Evolutionary conservation across 2,329 filamentous ascomycete genomes (phyloP), one percentile per base, ranked within the genome.

Genomic region (Sporothrix protearum): DNA sequence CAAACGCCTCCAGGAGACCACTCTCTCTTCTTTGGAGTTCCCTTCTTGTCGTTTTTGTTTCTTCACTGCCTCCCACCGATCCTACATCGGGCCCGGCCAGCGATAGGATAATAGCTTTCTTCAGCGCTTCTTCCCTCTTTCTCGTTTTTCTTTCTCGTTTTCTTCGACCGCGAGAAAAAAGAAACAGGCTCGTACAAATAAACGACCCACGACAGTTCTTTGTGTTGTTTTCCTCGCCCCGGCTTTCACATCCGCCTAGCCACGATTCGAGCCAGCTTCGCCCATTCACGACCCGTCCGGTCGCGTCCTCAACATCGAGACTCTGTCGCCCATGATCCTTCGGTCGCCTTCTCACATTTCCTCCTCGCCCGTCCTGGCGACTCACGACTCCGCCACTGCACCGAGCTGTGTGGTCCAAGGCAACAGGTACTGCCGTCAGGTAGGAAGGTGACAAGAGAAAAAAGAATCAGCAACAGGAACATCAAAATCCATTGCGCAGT

Each of bases 351-450:
- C 47, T 57, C 49, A 22, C 36, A 45, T 33, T 14, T 57, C 49
- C 25, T 30, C 42, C 22, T 22, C 57, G 59, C 59, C 51, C 69
- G 19, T 28, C 33, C 42, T 36, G 69, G 57, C 57, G 53, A 51
- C 53, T 47, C 53, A 63, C 55, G 16, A 14, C n/a, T n/a, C 57
- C 19, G 30, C 57, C 28, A 25, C 39, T 64, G 57, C 69, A 53
- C 16, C 45, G 69, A 45, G 69, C 69, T 64, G 57, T 53, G 69
- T 30, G 57, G 57, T 64, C 42, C n/a, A 61, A 22, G 47, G 59
- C 47, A 55, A 28, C 59, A 51, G 47, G 55, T 19, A 57, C 42
- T 19, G 68, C 42, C 59, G 68, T n/a, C 57, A 63, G 53, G 42
- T 45, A 49, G 42, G 42, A 61, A 39, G 22, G 14, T 33, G 51